Evolutionary conservation across 257 asterid species (phyloP), one percentile per base, ranked within the genome.

Genomic region (Primulina huaijiensis): DNA sequence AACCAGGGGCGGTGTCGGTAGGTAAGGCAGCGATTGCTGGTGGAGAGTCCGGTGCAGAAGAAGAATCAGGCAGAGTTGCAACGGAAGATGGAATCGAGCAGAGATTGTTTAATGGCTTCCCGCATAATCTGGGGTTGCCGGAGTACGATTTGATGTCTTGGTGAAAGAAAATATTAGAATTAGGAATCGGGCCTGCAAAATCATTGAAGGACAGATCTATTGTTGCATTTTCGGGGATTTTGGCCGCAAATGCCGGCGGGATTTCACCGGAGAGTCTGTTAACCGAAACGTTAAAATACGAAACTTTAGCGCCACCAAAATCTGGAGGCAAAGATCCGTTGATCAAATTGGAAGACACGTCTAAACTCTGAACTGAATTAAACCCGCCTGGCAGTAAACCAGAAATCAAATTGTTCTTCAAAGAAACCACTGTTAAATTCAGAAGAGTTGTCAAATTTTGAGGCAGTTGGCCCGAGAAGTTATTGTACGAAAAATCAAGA

Each of bases 21-120:
- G 99, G 99, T 8, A 88, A 86, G 57, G 95, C 96, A 56, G 99
- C 97, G 53, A 90, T 87, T 31, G 99, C 99, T 5, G 97, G 93
- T 0, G 97, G 94, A n/a, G 95, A 91, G 8, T 77, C 87, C 6
- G 88, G 83, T 14, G 66, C 80, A 0, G 88, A 35, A 27, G 86
- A 63, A 37, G 86, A 65, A 37, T 82, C 85, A 1, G 91, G 91
- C 0, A 75, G 72, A 3, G 79, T 64, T 3, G 85, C 82, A 43
- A 74, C 73, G 0, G 88, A 76, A 0, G 97, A 86, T 5, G 91
- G 92, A 69, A 82, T 81, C 3, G 92, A 81, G 25, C 99, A 94
- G 59, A 72, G 75, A 20, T 19, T 84, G 35, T 68, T 74, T 61
- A 84, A 30, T 3, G 93, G 95, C 12, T 60, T 66, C 55, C 99